Evolutionary conservation across 2,329 filamentous ascomycete genomes (phyloP).

Genomic region (Onygenales sp.): DNA sequence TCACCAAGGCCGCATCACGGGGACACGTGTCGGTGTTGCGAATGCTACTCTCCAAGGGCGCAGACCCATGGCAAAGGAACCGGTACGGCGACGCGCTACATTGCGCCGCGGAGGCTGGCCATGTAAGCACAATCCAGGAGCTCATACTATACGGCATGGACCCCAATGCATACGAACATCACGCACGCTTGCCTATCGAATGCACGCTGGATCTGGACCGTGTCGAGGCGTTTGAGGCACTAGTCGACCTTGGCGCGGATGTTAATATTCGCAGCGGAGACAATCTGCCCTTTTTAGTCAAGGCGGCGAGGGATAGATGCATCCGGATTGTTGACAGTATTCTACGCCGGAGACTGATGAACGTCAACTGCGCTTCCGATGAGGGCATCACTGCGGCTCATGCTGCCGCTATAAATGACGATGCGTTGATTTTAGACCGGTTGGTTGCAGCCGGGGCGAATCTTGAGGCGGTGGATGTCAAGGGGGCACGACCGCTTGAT

Average conservation of each 20-base stretch:
- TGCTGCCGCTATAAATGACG: background rate
- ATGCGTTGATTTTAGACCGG: background rate
- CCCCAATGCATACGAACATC: background rate
- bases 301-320: background rate
- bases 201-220: slow-evolving; percentile 1
- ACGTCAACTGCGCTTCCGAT: background rate
- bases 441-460: slow-evolving; percentile 1
- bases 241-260: background rate
- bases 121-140: background rate
- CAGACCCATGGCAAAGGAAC: background rate
- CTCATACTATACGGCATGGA: background rate
- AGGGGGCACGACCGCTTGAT: too few relatives aligned
- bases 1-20: background rate
- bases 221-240: background rate
- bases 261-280: background rate
- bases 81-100: slow-evolving; percentile 1
- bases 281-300: background rate
- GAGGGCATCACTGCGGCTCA: background rate
- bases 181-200: background rate
- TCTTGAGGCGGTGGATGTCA: background rate
- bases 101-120: slow-evolving; percentile 1
- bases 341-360: background rate
- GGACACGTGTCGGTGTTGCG: background rate
- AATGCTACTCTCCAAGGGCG: background rate
- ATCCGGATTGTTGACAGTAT: background rate